phyloP scores from a whole-genome alignment of 495 filamentous ascomycete species.

The Penicillium flavigenum region DNA sequence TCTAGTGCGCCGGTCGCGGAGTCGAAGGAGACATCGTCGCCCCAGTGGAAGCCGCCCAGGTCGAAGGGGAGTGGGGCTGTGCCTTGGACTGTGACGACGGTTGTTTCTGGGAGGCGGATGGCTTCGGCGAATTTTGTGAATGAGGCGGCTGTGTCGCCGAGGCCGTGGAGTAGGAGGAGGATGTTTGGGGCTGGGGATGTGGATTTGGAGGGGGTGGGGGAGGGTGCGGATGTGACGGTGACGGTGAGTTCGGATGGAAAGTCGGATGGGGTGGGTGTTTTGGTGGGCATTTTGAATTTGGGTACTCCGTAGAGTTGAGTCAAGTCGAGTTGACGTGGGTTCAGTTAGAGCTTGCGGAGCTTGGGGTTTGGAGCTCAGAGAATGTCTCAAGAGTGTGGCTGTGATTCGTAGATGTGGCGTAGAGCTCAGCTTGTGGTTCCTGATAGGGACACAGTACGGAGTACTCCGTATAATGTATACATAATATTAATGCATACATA shows the following conservation, averaged over 20 bases:
- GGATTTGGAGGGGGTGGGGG: slow-evolving; percentile 7
- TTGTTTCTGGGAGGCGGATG: slow-evolving; percentile 78
- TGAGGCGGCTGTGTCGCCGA: slow-evolving; percentile 71
- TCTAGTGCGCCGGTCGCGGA: slow-evolving; percentile 63
- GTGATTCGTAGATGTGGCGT: background rate
- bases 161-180: slow-evolving; percentile 85
- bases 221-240: slow-evolving; percentile 41
- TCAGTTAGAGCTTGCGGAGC: background rate
- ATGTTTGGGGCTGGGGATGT: slow-evolving; percentile 58
- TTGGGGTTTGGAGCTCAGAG: background rate
- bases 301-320: background rate
- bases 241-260: slow-evolving; percentile 51
- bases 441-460: background rate
- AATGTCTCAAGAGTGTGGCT: background rate
- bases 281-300: slow-evolving; percentile 36
- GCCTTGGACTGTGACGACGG: slow-evolving; percentile 71
- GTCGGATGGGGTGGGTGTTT: slow-evolving; percentile 43
- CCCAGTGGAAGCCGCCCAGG: slow-evolving; percentile 85
- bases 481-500: too few relatives aligned
- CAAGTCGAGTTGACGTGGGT: background rate
- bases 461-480: background rate
- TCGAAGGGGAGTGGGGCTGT: slow-evolving; percentile 71
- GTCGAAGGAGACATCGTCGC: slow-evolving; percentile 79
- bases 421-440: background rate
- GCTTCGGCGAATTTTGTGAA: slow-evolving; percentile 73